Conservation (phyloP, 2,329 filamentous ascomycete genomes). For the Cladosporium sp. region DNA sequence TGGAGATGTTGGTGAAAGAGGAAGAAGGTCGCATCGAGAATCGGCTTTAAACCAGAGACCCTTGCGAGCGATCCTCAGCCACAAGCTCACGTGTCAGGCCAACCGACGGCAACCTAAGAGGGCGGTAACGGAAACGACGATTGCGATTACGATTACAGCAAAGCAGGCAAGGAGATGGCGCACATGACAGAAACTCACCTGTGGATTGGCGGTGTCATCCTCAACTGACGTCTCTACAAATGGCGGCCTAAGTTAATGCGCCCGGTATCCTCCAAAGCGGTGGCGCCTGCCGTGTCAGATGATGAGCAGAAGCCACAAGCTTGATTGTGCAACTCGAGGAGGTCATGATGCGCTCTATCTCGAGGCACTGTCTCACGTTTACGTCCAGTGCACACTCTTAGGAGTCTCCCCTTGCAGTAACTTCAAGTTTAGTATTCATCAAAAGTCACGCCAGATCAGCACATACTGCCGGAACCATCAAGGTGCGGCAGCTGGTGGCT, state of each 20-base stretch:
- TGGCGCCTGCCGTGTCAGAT: constrained; percentile 18
- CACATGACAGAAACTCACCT: neutral
- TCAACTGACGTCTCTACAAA: neutral
- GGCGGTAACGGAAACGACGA: constrained; percentile 5
- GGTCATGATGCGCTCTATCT: constrained; percentile 13
- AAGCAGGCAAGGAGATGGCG: neutral
- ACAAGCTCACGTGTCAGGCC: constrained; percentile 13
- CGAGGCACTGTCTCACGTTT: constrained; percentile 12
- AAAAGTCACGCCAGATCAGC: neutral
- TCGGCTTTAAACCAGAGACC: neutral
- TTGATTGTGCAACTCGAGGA: constrained; percentile 4
- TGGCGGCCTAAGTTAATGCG: neutral
- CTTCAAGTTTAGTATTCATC: neutral
- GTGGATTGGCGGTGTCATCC: neutral
- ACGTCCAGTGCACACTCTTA: neutral
- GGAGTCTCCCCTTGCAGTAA: constrained; percentile 8
- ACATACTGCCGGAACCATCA: neutral
- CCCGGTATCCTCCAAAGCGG: neutral
- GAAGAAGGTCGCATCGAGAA: no score
- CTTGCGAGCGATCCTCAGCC: neutral
- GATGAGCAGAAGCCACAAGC: constrained; percentile 9
- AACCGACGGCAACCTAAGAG: neutral
- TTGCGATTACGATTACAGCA: neutral
- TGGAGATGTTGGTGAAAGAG: neutral
- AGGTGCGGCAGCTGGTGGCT: neutral